phyloP scores from a whole-genome alignment of 225 moss, liverwort and hornwort species.

The Marchantia polymorpha region DNA sequence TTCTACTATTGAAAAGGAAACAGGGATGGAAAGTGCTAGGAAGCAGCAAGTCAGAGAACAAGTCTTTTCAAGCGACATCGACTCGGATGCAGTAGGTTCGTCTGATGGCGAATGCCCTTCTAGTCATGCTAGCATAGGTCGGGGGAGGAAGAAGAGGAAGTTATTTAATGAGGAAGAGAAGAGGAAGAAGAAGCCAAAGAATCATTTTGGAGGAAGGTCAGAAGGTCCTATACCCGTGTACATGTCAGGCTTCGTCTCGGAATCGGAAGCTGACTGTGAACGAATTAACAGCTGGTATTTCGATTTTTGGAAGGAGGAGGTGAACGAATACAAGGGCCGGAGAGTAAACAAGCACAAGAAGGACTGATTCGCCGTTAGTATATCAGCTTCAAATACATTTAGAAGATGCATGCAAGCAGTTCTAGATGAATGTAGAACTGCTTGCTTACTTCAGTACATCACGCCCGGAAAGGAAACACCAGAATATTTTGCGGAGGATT shows the following conservation, averaged over 20 bases:
- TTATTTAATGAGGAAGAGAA: not conserved
- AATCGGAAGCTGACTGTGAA: slow-evolving; percentile 33
- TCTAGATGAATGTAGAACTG: not conserved
- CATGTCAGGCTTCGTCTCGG: slow-evolving; percentile 40
- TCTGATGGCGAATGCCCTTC: not conserved
- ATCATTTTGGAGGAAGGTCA: slow-evolving; percentile 4
- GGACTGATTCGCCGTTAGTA: not conserved
- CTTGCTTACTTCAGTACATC: not conserved
- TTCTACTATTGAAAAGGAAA: not conserved
- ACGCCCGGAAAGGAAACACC: not conserved
- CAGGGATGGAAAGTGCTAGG: not conserved
- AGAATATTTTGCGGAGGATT: not conserved
- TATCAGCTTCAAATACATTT: not conserved
- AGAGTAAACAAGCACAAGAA: slow-evolving; percentile 20
- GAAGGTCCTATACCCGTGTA: slow-evolving; percentile 32
- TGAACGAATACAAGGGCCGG: slow-evolving; percentile 22
- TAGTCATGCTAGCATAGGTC: not conserved
- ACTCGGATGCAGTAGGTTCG: not conserved
- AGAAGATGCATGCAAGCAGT: not conserved
- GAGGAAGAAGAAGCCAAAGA: not conserved
- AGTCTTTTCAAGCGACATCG: not conserved
- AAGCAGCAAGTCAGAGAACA: not conserved
- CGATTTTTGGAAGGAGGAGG: slow-evolving; percentile 28
- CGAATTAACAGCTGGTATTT: slow-evolving; percentile 31
- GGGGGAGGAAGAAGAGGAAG: slow-evolving; percentile 18